Evolutionary conservation across 2,329 filamentous ascomycete species (phyloP), one percentile per base, ranked within the genome.

Genomic region (Trematosphaeria pertusa): DNA sequence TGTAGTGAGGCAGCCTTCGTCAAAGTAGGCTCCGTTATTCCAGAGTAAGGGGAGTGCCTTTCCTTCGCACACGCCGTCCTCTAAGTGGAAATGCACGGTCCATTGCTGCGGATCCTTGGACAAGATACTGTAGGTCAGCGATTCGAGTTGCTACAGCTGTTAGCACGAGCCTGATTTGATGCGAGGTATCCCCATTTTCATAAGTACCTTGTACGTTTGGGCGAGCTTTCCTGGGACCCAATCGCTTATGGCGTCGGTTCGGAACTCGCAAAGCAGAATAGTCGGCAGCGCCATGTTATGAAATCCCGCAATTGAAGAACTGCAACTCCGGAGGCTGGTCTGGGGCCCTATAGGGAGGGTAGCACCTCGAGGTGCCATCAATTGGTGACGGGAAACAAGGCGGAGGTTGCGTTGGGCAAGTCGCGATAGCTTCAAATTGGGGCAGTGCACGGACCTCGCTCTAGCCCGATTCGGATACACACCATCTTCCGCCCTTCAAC

Each of bases 11-110:
- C n/a, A 44, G 10, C 17, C 18, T 15, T 26, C 20, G 14, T 49
- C 40, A 24, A 48, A 48, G 21, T 48, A 48, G 4, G 24, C 46
- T 6, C 38, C 46, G 14, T 37, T 48, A 15, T 48, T 24, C 39
- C 39, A 43, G 10, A 48, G 22, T 2, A 48, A 34, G 5, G 41
- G 38, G 5, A 38, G 14, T 4, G 33, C 37, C 28, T 48, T 48
- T 17, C 37, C 45, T 20, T 43, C 32, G 21, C 45, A 48, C 8
- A 19, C 37, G 2, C 20, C 35, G 37, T 49, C 36, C 19, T 49
- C 40, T n/a, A 49, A 20, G 18, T 44, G 46, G 17, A 49, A 47
- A 34, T 43, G 38, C 8, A 48, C 38, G 15, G 24, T 14, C 38
- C 24, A 48, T 26, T 43, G 21, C 14, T 14, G 15, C 2, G 22